Conservation (phyloP, 106 monocot species). For the Cymbidium sinense region DNA sequence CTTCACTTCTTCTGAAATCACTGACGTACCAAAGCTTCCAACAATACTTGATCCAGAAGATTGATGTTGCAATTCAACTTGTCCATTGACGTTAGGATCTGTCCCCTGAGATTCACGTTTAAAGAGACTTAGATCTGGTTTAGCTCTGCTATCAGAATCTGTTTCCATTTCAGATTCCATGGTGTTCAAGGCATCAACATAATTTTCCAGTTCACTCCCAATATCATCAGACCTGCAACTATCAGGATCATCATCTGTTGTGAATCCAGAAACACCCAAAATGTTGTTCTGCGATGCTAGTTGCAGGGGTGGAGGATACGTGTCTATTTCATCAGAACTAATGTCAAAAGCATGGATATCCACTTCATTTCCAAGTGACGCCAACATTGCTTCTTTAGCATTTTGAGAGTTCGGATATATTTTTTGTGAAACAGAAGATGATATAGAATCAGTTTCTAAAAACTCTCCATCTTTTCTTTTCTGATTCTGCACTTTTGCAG, state of each 20-base stretch:
- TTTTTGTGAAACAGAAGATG: background rate
- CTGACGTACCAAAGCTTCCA: constrained; percentile 7
- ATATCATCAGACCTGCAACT: constrained; percentile 57
- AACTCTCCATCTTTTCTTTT: constrained; percentile 10
- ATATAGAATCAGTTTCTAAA: background rate
- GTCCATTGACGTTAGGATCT: constrained; percentile 7
- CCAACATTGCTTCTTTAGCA: background rate
- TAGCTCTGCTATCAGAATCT: constrained; percentile 41
- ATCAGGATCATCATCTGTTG: constrained; percentile 34
- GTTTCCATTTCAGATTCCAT: constrained; percentile 69
- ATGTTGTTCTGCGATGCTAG: constrained; percentile 8
- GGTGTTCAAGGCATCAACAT: constrained; percentile 71
- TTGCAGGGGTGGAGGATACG: background rate
- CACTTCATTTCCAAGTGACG: background rate
- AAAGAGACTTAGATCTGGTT: constrained; percentile 11
- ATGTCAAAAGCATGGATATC: background rate
- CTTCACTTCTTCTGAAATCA: background rate
- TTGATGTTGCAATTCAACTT: constrained; percentile 10
- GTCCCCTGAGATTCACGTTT: constrained; percentile 14
- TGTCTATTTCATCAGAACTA: constrained; percentile 8
- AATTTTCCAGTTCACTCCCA: constrained; percentile 74
- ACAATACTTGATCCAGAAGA: constrained; percentile 14
- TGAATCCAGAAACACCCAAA: constrained; percentile 20
- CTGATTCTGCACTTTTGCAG: constrained; percentile 8
- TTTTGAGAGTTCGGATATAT: background rate